phyloP scores from a whole-genome alignment of 164 flowering plant genomes.

The Saururus chinensis region DNA sequence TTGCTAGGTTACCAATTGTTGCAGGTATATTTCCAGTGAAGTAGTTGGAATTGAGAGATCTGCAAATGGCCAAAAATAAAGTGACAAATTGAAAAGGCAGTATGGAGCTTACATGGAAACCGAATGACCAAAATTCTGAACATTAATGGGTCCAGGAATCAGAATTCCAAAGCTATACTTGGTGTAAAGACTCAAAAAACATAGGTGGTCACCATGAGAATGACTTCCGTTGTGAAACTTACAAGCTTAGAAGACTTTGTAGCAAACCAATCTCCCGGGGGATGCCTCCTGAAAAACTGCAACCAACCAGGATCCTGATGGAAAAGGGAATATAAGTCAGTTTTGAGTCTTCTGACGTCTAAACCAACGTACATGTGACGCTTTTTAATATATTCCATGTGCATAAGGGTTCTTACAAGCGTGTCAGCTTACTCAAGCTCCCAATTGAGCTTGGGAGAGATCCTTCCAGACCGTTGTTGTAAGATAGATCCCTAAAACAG shows the following conservation, averaged over 20 bases:
- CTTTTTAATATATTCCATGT: neutral
- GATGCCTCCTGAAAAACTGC: constrained; percentile 63
- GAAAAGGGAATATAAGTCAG: neutral
- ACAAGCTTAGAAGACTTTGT: constrained; percentile 58
- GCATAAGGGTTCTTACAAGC: constrained; percentile 45
- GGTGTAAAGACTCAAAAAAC: too few species aligned
- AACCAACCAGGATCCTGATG: constrained; percentile 69
- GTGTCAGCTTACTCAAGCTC: constrained; percentile 43
- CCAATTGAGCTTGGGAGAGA: constrained; percentile 51
- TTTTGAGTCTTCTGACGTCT: neutral
- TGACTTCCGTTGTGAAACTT: constrained; percentile 12
- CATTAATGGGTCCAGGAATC: too few species aligned
- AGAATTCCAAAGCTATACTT: too few species aligned
- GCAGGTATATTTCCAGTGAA: constrained; percentile 66
- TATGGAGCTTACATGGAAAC: too few species aligned
- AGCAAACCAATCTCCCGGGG: constrained; percentile 77
- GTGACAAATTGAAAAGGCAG: neutral
- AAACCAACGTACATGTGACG: neutral
- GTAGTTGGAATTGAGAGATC: constrained; percentile 83
- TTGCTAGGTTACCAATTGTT: constrained; percentile 62
- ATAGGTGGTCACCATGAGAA: too few species aligned
- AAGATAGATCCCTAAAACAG: constrained; percentile 68
- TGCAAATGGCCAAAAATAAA: constrained; percentile 18
- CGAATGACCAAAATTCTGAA: neutral
- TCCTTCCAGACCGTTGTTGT: constrained; percentile 59